Conservation (phyloP, 116 monocot genomes). For the Trichopus zeylanicus region DNA sequence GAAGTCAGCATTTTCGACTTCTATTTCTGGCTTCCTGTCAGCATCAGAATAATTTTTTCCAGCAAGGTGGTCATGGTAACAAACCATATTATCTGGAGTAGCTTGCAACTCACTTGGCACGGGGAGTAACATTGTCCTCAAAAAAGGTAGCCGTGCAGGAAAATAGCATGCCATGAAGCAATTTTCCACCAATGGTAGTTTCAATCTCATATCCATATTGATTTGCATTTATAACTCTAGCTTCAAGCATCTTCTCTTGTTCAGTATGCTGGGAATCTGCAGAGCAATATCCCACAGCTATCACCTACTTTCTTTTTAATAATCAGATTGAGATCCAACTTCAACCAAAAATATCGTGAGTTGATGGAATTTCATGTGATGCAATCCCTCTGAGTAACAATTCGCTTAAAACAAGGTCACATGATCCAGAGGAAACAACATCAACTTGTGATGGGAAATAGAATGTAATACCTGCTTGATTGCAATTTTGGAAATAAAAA, state of each 20-base stretch:
- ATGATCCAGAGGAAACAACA: too few species aligned
- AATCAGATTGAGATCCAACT: background rate
- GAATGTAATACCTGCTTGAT: slow-evolving; percentile 25
- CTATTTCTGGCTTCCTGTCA: slow-evolving; percentile 19
- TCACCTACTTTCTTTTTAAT: background rate
- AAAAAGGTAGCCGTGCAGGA: slow-evolving; percentile 14
- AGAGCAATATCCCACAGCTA: slow-evolving; percentile 1
- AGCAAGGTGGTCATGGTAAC: background rate
- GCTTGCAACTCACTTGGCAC: slow-evolving; percentile 17
- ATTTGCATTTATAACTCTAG: slow-evolving; percentile 40
- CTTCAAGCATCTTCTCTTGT: slow-evolving; percentile 47
- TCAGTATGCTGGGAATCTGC: slow-evolving; percentile 15
- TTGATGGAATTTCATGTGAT: background rate
- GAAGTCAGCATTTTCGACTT: background rate
- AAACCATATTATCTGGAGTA: background rate
- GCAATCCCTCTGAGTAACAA: background rate
- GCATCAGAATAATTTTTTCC: background rate
- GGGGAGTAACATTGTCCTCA: slow-evolving; percentile 6
- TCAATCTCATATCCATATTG: slow-evolving; percentile 53
- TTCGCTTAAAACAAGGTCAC: too few species aligned
- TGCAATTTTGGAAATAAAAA: slow-evolving; percentile 10
- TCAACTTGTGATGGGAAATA: background rate
- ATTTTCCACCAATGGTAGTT: slow-evolving; percentile 44
- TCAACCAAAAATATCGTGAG: background rate
- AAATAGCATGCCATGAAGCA: slow-evolving; percentile 53